These are phyloP conservation scores for Helichrysum umbraculigerum DNA, from an alignment of 129 eudicot species.

Conservation along the genomic window DNA sequence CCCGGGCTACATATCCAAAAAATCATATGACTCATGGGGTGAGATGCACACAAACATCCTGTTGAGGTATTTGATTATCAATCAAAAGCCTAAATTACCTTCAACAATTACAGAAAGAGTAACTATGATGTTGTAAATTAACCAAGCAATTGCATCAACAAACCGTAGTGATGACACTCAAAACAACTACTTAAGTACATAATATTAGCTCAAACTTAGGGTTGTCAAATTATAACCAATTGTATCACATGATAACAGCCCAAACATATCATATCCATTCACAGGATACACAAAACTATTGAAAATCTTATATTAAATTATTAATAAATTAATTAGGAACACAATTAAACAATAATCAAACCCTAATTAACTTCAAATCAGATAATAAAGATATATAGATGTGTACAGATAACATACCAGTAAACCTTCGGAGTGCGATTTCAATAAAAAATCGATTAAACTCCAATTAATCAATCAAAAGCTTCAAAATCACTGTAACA, in stretches of 20 bases:
- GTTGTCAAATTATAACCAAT: background rate
- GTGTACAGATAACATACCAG: constrained; percentile 25
- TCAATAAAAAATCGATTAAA: constrained; percentile 10
- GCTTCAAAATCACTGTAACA: constrained; percentile 13
- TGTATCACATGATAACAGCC: background rate
- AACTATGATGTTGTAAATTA: background rate
- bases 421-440: constrained; percentile 13
- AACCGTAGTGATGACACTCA: background rate
- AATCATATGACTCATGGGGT: background rate
- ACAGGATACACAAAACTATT: background rate
- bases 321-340: background rate
- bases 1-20: background rate
- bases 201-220: background rate
- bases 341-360: background rate
- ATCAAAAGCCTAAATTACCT: background rate
- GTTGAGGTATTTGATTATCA: background rate
- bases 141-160: background rate
- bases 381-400: background rate
- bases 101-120: background rate
- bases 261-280: background rate
- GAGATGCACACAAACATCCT: background rate
- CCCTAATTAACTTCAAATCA: constrained; percentile 1
- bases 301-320: background rate
- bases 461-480: background rate
- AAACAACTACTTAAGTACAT: background rate